A percentile compares a stretch with the other conserved stretches of the same genome.
Evolutionary conservation across 2,329 filamentous ascomycete species (phyloP).

Genomic region (Monilinia fructicola): DNA sequence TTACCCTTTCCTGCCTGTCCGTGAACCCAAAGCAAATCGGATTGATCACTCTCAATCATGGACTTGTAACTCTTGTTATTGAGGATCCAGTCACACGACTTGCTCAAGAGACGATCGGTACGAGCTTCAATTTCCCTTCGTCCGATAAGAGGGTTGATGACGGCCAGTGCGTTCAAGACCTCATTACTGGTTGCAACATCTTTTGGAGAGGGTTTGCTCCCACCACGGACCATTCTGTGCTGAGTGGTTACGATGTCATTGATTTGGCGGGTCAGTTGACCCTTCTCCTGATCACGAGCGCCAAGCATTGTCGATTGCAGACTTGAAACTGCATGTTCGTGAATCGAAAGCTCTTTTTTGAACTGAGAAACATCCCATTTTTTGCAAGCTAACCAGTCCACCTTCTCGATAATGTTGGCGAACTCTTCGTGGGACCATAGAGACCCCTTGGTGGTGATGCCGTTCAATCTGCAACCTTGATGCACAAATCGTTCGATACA

Average conservation of each 20-base stretch:
- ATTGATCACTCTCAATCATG: slow-evolving; percentile 21
- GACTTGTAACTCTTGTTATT: slow-evolving; percentile 19
- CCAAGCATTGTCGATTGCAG: slow-evolving; percentile 17
- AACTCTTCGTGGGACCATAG: slow-evolving; percentile 22
- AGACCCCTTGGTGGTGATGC: slow-evolving; percentile 21
- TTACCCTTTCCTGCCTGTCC: slow-evolving; percentile 25
- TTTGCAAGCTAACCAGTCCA: slow-evolving; percentile 21
- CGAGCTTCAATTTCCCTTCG: slow-evolving; percentile 21
- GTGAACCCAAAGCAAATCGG: slow-evolving; percentile 22
- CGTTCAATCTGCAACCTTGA: slow-evolving; percentile 18
- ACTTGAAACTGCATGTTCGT: slow-evolving; percentile 19
- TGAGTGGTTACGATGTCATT: slow-evolving; percentile 22
- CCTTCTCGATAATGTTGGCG: slow-evolving; percentile 11
- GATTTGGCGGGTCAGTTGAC: slow-evolving; percentile 20
- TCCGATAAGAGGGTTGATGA: slow-evolving; percentile 20
- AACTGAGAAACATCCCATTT: slow-evolving; percentile 23
- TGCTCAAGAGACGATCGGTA: slow-evolving; percentile 21
- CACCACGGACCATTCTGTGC: slow-evolving; percentile 20
- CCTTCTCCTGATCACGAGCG: slow-evolving; percentile 14
- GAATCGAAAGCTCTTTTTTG: slow-evolving; percentile 20
- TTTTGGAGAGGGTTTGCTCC: neutral
- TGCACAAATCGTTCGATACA: slow-evolving; percentile 24
- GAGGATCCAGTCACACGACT: slow-evolving; percentile 23
- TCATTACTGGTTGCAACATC: slow-evolving; percentile 11
- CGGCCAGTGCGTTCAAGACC: slow-evolving; percentile 19